Base-by-base conservation (phyloP, 2,329 filamentous ascomycete species). In the Mycocentrospora acerina region DNA sequence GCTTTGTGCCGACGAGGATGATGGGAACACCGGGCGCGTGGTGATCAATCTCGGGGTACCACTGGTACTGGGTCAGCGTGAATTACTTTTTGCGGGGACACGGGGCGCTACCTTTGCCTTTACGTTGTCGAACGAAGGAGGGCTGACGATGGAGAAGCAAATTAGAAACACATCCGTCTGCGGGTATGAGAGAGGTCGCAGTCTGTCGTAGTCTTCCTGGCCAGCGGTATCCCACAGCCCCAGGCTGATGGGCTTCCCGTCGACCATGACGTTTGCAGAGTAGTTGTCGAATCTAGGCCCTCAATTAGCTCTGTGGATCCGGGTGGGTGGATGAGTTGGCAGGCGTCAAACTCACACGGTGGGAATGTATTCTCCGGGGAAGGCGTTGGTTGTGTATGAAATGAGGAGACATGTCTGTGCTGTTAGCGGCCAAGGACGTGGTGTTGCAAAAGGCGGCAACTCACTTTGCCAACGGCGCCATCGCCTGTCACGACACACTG, bases 331-430 rank as follows among this genome's bases (percentile, higher is more conserved):
- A 32, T 29, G 15, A n/a, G n/a, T n/a, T n/a, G n/a, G n/a, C n/a
- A n/a, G n/a, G n/a, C 7, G 38, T 12, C 24, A 26, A 22, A 53
- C 85, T 71, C 75, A 93, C 87, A 98, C 93, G 60, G 93, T 98
- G 55, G 93, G 93, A 60, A 98, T 97, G 73, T 98, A 98, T 79
- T 98, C 93, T 71, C 93, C 93, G n/a, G 93, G 93, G 71, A 98
- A 98, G 53, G 93, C 93, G 76, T 97, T 98, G 51, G 93, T 98
- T 51, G 93, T 97, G 76, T 98, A 98, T 36, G 91, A 97, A 69
- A 98, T 98, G 62, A 98, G 84, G 44, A 98, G 84, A 78, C 93
- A 98, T 79, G 93, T 98, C 91, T 96, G 57, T 17, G 29, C 32
- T 12, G 49, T 67, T 53, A 71, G 60, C 48, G 44, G 37, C n/a